Evolutionary conservation across 345 rosid species (phyloP), one percentile per base, ranked within the genome.

Genomic region (Chamaenerion angustifolium): DNA sequence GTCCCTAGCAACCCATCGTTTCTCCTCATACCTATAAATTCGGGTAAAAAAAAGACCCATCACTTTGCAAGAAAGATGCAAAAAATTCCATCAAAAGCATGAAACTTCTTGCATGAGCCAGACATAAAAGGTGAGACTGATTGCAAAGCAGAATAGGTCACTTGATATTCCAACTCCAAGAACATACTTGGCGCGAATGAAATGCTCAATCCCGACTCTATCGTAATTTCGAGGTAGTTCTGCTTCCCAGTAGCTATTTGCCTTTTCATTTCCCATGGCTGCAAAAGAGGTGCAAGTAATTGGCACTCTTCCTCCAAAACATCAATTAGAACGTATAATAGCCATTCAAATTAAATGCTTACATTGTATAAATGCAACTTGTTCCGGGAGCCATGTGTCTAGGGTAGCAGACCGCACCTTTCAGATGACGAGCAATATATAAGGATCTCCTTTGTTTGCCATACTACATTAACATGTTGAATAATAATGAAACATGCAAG

Each of bases 321-420:
- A 6, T 6, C 11, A 49, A 49, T 14, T 4, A 10, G n/a, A 23
- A 27, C 15, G n/a, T 23, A 15, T 19, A 31, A 11, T 6, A 4
- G 0, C 54, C 35, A 15, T 40, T 31, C 45, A 50, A 46, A 44
- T 17, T 27, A 46, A 23, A 56, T 16, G 42, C 95, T 70, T 69
- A 84, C 98, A 74, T 51, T 87, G 96, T 57, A 83, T 76, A 62
- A 78, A 84, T 50, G 93, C 76, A 71, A 92, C 95, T 74, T 92
- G 98, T 74, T 87, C 98, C 1, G 98, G 96, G 37, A 92, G 96
- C 98, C 98, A 92, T 64, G 95, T 92, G 70, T 92, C 98, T 71
- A 92, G 62, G 21, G 64, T 47, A 15, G 94, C 94, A 75, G 98
- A 88, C 67, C 96, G 80, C 53, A 92, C 98, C 98, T 92, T 3